A percentile compares a stretch with the other conserved stretches of the same genome.
Conservation (phyloP, 345 rosid genomes). For the Dovyalis caffra region DNA sequence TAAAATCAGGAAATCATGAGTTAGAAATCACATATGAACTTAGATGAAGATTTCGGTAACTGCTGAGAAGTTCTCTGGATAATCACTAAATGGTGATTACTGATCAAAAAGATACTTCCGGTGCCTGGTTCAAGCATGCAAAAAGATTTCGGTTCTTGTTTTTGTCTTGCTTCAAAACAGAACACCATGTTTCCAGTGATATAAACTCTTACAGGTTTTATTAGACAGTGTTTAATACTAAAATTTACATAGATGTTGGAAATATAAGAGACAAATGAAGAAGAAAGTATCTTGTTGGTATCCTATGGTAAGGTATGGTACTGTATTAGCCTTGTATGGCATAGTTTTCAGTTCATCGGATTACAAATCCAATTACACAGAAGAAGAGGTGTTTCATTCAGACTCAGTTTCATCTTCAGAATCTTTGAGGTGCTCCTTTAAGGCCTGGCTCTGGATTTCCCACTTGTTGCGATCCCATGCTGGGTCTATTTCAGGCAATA, state of each 20-base stretch:
- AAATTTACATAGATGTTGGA: not conserved
- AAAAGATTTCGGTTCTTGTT: too few species aligned
- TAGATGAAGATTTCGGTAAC: too few species aligned
- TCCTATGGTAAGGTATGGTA: not conserved
- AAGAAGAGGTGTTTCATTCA: conserved; percentile 18
- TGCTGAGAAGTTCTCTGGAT: too few species aligned
- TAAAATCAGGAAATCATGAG: too few species aligned
- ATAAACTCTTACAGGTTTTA: not conserved
- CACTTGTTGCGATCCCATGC: conserved; percentile 53
- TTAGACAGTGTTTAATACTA: not conserved
- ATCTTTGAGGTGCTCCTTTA: conserved; percentile 66
- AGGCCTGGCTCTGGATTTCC: conserved; percentile 52
- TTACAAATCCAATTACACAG: not conserved
- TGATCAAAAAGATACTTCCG: too few species aligned
- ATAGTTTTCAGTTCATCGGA: not conserved
- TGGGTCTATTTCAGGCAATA: conserved; percentile 56
- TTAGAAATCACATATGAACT: too few species aligned
- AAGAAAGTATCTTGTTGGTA: not conserved
- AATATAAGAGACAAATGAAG: not conserved
- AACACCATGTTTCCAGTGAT: not conserved
- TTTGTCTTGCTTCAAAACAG: not conserved
- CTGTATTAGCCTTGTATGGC: not conserved
- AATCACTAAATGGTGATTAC: too few species aligned
- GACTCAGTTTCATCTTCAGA: conserved; percentile 43
- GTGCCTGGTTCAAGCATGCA: too few species aligned